These are phyloP conservation scores for Discostella stelligeroides DNA, from an alignment of 108 stramenopile species.

Conservation along the genomic window DNA sequence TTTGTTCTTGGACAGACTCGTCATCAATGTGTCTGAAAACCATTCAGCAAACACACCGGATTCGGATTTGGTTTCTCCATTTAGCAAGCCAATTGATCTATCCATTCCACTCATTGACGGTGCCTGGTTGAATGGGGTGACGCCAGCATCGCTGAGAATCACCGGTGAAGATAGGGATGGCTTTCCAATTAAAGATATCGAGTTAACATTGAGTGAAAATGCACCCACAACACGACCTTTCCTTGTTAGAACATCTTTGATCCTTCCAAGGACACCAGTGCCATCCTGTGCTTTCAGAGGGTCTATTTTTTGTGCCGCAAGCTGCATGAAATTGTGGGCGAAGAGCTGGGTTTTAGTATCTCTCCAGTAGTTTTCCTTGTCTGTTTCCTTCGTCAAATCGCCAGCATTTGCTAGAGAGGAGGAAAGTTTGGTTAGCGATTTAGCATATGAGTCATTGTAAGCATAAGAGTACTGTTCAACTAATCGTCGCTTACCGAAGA, in stretches of 20 bases:
- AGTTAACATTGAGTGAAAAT: conserved; percentile 37
- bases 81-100: conserved; percentile 29
- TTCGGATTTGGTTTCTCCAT: conserved; percentile 35
- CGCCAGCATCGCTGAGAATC: conserved; percentile 31
- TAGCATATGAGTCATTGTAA: too few relatives aligned
- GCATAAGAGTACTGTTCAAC: too few relatives aligned
- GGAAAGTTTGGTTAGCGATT: too few relatives aligned
- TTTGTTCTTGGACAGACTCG: conserved; percentile 45
- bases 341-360: conserved; percentile 54
- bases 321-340: conserved; percentile 54
- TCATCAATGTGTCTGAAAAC: conserved; percentile 50
- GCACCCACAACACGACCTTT: conserved; percentile 40
- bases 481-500: conserved; percentile 43
- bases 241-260: conserved; percentile 31
- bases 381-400: conserved; percentile 53
- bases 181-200: conserved; percentile 33
- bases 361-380: conserved; percentile 49
- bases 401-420: conserved; percentile 58
- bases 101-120: conserved; percentile 35
- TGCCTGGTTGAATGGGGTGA: conserved; percentile 32
- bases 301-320: conserved; percentile 39
- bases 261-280: conserved; percentile 52
- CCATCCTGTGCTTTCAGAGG: conserved; percentile 40
- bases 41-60: conserved; percentile 57
- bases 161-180: conserved; percentile 28